A percentile compares a stretch with the other conserved stretches of the same genome.
Conservation (phyloP, 2,329 filamentous ascomycete species). For the Aspergillus sp. region DNA sequence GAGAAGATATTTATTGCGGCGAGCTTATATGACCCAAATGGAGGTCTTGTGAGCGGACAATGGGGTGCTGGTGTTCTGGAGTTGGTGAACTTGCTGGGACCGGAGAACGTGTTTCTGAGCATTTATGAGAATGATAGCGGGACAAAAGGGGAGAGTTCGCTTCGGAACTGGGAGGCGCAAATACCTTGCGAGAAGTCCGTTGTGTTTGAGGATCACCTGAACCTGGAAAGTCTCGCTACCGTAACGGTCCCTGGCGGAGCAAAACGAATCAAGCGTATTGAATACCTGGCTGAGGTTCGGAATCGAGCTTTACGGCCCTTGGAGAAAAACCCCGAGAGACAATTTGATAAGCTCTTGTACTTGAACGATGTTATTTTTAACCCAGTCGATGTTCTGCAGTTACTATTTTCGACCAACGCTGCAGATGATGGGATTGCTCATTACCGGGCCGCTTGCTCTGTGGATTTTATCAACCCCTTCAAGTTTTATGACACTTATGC, state of each 20-base stretch:
- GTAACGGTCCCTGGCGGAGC: constrained; percentile 56
- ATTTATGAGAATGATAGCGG: constrained; percentile 67
- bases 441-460: constrained; percentile 63
- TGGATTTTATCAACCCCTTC: constrained; percentile 67
- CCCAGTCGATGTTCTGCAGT: constrained; percentile 50
- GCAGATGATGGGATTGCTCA: constrained; percentile 44
- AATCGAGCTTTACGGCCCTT: constrained; percentile 62
- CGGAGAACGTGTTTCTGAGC: constrained; percentile 60
- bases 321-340: constrained; percentile 36
- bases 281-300: constrained; percentile 63
- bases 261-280: constrained; percentile 60
- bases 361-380: constrained; percentile 61
- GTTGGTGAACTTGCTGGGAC: constrained; percentile 58
- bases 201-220: constrained; percentile 52
- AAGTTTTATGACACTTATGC: constrained; percentile 74
- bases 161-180: constrained; percentile 46
- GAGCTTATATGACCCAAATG: constrained; percentile 58
- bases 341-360: constrained; percentile 51
- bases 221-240: constrained; percentile 49
- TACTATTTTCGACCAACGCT: constrained; percentile 54
- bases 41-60: constrained; percentile 51
- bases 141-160: constrained; percentile 45
- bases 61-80: constrained; percentile 57
- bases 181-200: constrained; percentile 46
- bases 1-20: constrained; percentile 68